A percentile compares a stretch with the other conserved stretches of the same genome.
Conservation (phyloP, 2,329 filamentous ascomycete genomes). For the Calonectria hongkongensis region DNA sequence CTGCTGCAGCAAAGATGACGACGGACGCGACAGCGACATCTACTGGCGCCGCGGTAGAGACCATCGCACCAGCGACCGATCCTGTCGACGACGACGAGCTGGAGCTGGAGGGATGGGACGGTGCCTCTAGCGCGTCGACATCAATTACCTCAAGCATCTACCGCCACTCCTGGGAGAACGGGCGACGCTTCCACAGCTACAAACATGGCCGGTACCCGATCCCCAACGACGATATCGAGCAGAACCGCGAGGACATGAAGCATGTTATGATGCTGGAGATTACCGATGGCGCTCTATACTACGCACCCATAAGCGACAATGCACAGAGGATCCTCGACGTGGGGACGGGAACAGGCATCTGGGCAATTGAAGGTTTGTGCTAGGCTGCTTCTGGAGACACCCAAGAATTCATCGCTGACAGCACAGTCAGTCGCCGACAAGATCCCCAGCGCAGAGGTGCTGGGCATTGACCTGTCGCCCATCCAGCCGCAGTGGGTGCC, state of each 20-base stretch:
- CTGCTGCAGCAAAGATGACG: background rate
- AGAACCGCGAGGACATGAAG: slow-evolving; percentile 30
- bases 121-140: slow-evolving; percentile 1
- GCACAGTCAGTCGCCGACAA: slow-evolving; percentile 29
- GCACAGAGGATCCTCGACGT: slow-evolving; percentile 27
- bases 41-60: background rate
- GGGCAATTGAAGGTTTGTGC: slow-evolving; percentile 29
- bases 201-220: slow-evolving; percentile 28
- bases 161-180: slow-evolving; percentile 21
- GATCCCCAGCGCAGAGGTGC: slow-evolving; percentile 19
- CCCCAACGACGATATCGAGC: slow-evolving; percentile 25
- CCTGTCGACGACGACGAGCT: slow-evolving; percentile 17
- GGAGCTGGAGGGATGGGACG: slow-evolving; percentile 15
- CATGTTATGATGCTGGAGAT: slow-evolving; percentile 24
- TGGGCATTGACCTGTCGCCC: slow-evolving; percentile 14
- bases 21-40: background rate
- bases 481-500: slow-evolving; percentile 25
- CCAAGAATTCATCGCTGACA: background rate
- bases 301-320: slow-evolving; percentile 24
- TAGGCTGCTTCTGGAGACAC: background rate
- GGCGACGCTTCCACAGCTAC: slow-evolving; percentile 29
- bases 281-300: slow-evolving; percentile 1
- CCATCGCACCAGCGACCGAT: slow-evolving; percentile 38
- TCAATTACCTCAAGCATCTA: slow-evolving; percentile 21
- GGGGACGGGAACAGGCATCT: slow-evolving; percentile 27